Percentiles rank a stretch among this genome's conserved stretches.
Conservation (phyloP, 805 yeast species). For the Candida caryicola region DNA sequence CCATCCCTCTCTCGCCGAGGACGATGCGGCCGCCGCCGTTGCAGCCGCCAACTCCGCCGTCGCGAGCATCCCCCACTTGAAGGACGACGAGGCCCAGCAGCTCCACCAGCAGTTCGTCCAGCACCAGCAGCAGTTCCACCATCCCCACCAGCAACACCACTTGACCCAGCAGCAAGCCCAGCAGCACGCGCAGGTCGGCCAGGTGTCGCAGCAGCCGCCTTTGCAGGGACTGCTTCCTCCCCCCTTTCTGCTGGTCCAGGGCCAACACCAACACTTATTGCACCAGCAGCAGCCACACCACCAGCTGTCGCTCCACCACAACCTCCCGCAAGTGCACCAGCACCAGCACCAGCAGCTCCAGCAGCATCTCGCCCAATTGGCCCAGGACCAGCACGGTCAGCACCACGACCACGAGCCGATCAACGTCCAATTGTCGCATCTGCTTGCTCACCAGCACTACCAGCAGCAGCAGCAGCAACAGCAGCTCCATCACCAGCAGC, state of each 20-base stretch:
- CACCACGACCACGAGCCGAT: conserved; percentile 12
- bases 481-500: conserved; percentile 7
- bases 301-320: conserved; percentile 10
- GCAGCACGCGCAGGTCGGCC: conserved; percentile 7
- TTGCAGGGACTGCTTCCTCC: conserved; percentile 8
- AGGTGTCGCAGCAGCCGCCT: conserved; percentile 6
- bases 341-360: conserved; percentile 12
- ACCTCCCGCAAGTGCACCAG: conserved; percentile 12
- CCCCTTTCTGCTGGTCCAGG: conserved; percentile 6
- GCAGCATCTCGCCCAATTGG: conserved; percentile 12
- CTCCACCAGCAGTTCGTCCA: conserved; percentile 9
- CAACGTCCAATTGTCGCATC: conserved; percentile 9
- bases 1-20: conserved; percentile 9
- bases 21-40: conserved; percentile 12
- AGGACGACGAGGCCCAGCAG: conserved; percentile 11
- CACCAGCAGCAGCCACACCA: conserved; percentile 10
- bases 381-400: conserved; percentile 9
- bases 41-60: conserved; percentile 12
- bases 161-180: conserved; percentile 10
- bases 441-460: conserved; percentile 9
- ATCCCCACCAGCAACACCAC: conserved; percentile 11
- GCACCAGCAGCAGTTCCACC: conserved; percentile 13
- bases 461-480: conserved; percentile 7
- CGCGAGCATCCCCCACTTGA: conserved; percentile 7
- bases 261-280: conserved; percentile 7